Percentiles rank a stretch among this genome's conserved stretches.
Conservation (phyloP, 2,329 filamentous ascomycete species). For the Scleromitrula shiraiana region DNA sequence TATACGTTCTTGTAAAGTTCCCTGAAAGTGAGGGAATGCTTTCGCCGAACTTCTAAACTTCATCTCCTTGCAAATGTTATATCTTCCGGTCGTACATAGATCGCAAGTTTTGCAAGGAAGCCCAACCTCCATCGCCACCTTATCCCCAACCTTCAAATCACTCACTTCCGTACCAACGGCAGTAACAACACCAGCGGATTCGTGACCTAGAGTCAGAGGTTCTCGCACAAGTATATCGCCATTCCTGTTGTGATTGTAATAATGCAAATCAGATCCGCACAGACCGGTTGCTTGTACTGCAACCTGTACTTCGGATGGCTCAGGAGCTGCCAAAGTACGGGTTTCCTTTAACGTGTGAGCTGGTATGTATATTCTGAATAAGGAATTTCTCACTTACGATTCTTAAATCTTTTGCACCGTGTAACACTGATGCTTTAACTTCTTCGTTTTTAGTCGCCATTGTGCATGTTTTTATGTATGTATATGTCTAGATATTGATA, state of each 20-base stretch:
- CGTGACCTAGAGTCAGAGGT: constrained; percentile 88
- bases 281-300: constrained; percentile 91
- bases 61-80: constrained; percentile 77
- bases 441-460: constrained; percentile 1
- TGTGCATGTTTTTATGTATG: neutral
- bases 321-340: constrained; percentile 21
- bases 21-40: constrained; percentile 30
- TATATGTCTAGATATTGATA: neutral
- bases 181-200: constrained; percentile 78
- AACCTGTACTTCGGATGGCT: constrained; percentile 62
- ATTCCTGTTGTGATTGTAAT: constrained; percentile 93
- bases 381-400: constrained; percentile 18
- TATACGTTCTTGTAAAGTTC: constrained; percentile 38
- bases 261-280: constrained; percentile 94
- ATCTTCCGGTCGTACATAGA: constrained; percentile 80
- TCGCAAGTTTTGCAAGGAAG: constrained; percentile 86
- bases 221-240: constrained; percentile 88
- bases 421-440: constrained; percentile 28
- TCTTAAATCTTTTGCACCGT: constrained; percentile 28
- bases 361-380: neutral
- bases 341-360: constrained; percentile 22
- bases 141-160: constrained; percentile 72
- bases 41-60: constrained; percentile 31
- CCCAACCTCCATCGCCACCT: constrained; percentile 89
- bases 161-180: constrained; percentile 74